Evolutionary conservation across 2,329 filamentous ascomycete genomes (phyloP), one percentile per base, ranked within the genome.

Genomic region (Didymella sp.): DNA sequence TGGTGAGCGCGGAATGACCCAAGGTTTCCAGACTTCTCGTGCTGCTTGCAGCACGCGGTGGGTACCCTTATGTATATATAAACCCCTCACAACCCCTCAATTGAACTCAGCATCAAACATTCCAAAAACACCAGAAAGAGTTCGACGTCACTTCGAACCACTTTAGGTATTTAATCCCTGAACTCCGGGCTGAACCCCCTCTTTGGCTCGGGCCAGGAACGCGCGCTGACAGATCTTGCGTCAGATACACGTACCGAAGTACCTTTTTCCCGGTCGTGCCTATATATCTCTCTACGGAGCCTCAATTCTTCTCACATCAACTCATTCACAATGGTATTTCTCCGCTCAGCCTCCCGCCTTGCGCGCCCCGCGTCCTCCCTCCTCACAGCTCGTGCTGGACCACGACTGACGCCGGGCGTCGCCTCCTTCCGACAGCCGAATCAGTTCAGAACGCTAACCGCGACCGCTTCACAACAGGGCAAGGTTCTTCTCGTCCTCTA

Each of bases 401-500:
- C 76, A 38, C 72, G 77, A 59, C 69, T 77, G 63, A 68, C 76
- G 45, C 67, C 72, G 58, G 71, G 75, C 73, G 72, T 78, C 67
- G 76, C 79, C 61, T 78, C 80, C 61, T 65, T 78, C 67, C 77
- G 78, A 56, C 72, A 75, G 70, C 77, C 80, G 60, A 79, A 79
- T 76, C 80, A 81, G 69, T 78, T 82, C 76, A 83, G 85, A 79
- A 84, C 81, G 80, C 85, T 88, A 80, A 87, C 85, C 61, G 84
- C 85, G 62, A 84, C 85, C 74, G 82, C 87, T 66, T 82, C 82
- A 69, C 85, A 86, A 81, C 85, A 97, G 92, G 93, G 93, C 83
- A 97, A 97, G 84, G 91, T 97, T 81, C 89, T 97, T 77, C 84
- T 93, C 76, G 91, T 96, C 71, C 86, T 96, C 70, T 97, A 97